Base-by-base conservation (phyloP, 192 early-diverging fungal genomes). In the Spinellus fusiger region DNA sequence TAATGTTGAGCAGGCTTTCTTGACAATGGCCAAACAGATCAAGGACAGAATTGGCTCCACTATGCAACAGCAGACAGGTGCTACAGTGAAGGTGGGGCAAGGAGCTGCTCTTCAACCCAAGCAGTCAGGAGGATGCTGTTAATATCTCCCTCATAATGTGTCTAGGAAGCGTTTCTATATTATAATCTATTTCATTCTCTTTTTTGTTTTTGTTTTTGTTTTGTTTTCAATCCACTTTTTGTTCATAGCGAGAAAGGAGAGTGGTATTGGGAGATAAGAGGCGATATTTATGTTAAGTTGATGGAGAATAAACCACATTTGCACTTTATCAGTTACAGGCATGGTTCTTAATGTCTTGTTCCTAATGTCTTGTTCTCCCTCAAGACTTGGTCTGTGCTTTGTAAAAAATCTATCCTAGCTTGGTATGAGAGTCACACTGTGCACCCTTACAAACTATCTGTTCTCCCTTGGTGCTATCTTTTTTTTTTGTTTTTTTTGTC, bases 11-110 rank as follows among this genome's bases (percentile, higher is more conserved):
- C 90, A 93, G 69, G 96, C 96, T 32, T 98, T 98, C 83, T 80
- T 98, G 84, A 97, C 93, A 22, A 97, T 98, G 96, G 95, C 96
- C n/a, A 94, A 93, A 75, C 95, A 98, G 80, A 98, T 98, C 70
- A 98, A 98, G 80, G 96, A 98, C 69, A 86, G 90, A 67, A 67
- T 67, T 57, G 65, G 65, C 25, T 61, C 58, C 32, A 47, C 65
- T 49, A 61, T 60, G 57, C 58, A 55, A 38, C 59, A 69, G 13
- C 7, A 37, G 5, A 27, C n/a, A 55, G 46, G 46, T 4, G 28
- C 57, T 22, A 59, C 57, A 28, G 57, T 59, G 6, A 59, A 59
- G 38, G 57, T 59, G 16, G 57, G 57, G 1, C 38, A 40, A 28
- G 57, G 57, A 18, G 38, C 37, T 28, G 23, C 57, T 48, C 15